Evolutionary conservation across 2,329 filamentous ascomycete species (phyloP).

Genomic region (Dactylellina sp.): DNA sequence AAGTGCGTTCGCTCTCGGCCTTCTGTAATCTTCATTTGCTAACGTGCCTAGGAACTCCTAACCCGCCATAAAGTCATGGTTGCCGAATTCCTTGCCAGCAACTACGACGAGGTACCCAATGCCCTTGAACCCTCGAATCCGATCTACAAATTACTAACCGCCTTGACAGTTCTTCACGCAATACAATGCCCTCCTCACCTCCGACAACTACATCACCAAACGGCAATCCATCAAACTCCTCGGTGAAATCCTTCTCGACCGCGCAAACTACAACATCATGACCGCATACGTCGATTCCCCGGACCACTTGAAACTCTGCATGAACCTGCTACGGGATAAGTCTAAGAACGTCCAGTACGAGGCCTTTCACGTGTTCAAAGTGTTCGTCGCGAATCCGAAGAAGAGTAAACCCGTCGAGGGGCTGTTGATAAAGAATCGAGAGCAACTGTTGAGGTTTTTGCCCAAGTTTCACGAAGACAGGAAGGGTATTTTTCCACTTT

Average conservation of each 20-base stretch:
- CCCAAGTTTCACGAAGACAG: slow-evolving; percentile 93
- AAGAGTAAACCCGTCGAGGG: slow-evolving; percentile 96
- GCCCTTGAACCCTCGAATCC: neutral
- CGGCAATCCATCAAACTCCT: slow-evolving; percentile 97
- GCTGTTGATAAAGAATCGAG: slow-evolving; percentile 95
- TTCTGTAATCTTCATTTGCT: slow-evolving; percentile 5
- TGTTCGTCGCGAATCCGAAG: slow-evolving; percentile 98
- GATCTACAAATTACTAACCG: neutral
- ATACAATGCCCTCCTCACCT: slow-evolving; percentile 88
- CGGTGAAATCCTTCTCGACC: slow-evolving; percentile 91
- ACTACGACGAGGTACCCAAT: slow-evolving; percentile 76
- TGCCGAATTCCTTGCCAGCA: slow-evolving; percentile 84
- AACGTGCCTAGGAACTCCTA: slow-evolving; percentile 77
- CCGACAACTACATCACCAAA: slow-evolving; percentile 97
- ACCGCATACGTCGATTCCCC: slow-evolving; percentile 94
- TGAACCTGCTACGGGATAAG: slow-evolving; percentile 95
- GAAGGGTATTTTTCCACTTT: slow-evolving; percentile 64
- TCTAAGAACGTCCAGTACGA: slow-evolving; percentile 99
- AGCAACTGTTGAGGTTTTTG: slow-evolving; percentile 87
- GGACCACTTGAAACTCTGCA: slow-evolving; percentile 96
- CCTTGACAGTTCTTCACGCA: slow-evolving; percentile 80
- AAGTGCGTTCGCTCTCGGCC: slow-evolving; percentile 68
- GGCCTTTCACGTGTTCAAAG: slow-evolving; percentile 99
- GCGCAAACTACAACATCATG: slow-evolving; percentile 98
- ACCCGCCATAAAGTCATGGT: slow-evolving; percentile 94